Evolutionary conservation across 1,139 yeast species (phyloP).

Genomic region (Debaryomyces fabryi): DNA sequence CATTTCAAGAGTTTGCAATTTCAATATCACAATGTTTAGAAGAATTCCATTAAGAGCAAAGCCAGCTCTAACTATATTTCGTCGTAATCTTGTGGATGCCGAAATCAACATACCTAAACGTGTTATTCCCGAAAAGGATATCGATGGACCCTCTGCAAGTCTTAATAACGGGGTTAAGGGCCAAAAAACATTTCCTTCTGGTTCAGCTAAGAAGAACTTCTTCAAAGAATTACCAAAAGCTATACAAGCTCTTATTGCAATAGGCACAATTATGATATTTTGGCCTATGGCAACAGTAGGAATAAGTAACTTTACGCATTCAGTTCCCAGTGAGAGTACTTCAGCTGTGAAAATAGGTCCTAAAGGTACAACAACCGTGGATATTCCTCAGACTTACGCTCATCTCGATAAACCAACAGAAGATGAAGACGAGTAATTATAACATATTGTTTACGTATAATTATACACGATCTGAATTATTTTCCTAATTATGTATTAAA

Average conservation of each 20-base stretch:
- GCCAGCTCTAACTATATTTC: slow-evolving; percentile 1
- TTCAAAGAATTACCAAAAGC: slow-evolving; percentile 18
- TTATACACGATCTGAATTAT: background rate
- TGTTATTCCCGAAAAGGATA: background rate
- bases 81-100: slow-evolving; percentile 4
- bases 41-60: slow-evolving; percentile 1
- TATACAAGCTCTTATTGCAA: slow-evolving; percentile 15
- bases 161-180: slow-evolving; percentile 2
- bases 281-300: slow-evolving; percentile 21
- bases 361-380: slow-evolving; percentile 18
- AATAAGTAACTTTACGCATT: slow-evolving; percentile 15
- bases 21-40: background rate
- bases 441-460: background rate
- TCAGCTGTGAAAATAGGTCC: slow-evolving; percentile 19
- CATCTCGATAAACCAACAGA: slow-evolving; percentile 19
- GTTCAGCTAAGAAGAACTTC: slow-evolving; percentile 12
- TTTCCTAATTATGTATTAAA: background rate
- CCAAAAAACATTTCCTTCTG: slow-evolving; percentile 14
- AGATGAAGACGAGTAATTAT: slow-evolving; percentile 15
- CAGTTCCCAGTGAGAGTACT: slow-evolving; percentile 17
- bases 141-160: background rate
- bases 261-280: slow-evolving; percentile 16
- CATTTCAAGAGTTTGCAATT: background rate
- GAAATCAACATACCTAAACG: background rate
- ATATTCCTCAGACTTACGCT: slow-evolving; percentile 22